Conservation (phyloP, 2,329 filamentous ascomycete genomes). For the Neofusicoccum sp. region DNA sequence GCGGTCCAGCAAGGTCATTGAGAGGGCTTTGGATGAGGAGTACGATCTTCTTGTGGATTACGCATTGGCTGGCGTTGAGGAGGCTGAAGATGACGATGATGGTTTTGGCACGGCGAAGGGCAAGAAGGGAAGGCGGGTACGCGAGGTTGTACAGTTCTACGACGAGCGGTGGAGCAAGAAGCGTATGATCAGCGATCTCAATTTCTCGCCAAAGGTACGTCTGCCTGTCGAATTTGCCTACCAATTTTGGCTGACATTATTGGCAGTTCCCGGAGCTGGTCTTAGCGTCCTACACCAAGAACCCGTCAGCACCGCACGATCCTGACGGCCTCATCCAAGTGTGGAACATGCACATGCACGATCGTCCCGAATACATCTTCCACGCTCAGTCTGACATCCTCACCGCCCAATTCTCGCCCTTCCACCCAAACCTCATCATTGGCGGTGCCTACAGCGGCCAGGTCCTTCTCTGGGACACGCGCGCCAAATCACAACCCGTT, state of each 20-base stretch:
- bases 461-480: constrained; percentile 95
- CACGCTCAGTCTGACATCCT: constrained; percentile 95
- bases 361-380: constrained; percentile 94
- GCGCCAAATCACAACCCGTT: constrained; percentile 78
- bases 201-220: constrained; percentile 84
- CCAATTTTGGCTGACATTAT: constrained; percentile 26
- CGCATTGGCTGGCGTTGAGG: constrained; percentile 72
- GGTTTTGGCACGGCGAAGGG: constrained; percentile 68
- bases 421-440: constrained; percentile 94
- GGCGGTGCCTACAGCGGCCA: constrained; percentile 97
- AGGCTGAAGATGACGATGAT: constrained; percentile 82
- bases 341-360: constrained; percentile 95
- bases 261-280: constrained; percentile 80
- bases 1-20: constrained; percentile 93
- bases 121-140: constrained; percentile 73
- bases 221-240: neutral
- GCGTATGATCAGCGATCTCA: constrained; percentile 92
- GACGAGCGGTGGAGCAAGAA: constrained; percentile 97
- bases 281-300: constrained; percentile 95
- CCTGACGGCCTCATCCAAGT: constrained; percentile 92
- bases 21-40: constrained; percentile 84
- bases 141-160: constrained; percentile 90
- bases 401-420: constrained; percentile 96
- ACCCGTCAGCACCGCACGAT: constrained; percentile 90
- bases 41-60: constrained; percentile 98